Percentiles rank a stretch among this genome's conserved stretches.
Conservation (phyloP, 73 alveolate genomes). For the Breviolum minutum region DNA sequence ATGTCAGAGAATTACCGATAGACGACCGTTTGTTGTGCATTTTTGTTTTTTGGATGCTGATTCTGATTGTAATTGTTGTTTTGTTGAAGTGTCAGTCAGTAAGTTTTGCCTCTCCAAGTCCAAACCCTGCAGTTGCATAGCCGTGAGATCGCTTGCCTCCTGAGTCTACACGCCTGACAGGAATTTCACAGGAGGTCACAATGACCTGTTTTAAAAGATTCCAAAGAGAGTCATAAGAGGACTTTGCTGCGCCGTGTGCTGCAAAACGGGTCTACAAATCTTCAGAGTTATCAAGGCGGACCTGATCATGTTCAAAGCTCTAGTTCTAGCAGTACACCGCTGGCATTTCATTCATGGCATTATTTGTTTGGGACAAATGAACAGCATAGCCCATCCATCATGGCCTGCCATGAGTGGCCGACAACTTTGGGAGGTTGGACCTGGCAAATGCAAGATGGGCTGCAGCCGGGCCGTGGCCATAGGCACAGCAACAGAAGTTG, state of each 20-base stretch:
- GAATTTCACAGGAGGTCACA: neutral
- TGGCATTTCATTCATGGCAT: neutral
- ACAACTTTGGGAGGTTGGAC: slow-evolving; percentile 41
- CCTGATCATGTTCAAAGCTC: no score
- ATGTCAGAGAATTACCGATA: no score
- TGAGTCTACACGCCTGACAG: neutral
- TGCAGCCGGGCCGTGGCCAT: slow-evolving; percentile 78
- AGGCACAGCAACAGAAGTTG: neutral
- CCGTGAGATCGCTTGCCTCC: neutral
- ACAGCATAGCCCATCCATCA: neutral
- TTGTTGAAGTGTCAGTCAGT: no score
- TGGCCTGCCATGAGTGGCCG: neutral
- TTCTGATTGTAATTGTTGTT: no score
- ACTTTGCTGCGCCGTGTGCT: slow-evolving; percentile 43
- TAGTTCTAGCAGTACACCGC: no score
- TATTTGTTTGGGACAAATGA: neutral
- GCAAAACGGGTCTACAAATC: neutral
- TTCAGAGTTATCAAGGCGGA: no score
- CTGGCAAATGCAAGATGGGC: slow-evolving; percentile 94
- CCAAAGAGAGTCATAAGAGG: slow-evolving; percentile 7
- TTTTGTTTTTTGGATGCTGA: no score
- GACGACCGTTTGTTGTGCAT: no score
- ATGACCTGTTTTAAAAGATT: neutral
- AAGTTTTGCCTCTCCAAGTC: no score
- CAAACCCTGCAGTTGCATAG: no score